Percentiles rank a stretch among this genome's conserved stretches.
Conservation (phyloP, 1,139 yeast species). For the Yamadazyma membranifaciens region DNA sequence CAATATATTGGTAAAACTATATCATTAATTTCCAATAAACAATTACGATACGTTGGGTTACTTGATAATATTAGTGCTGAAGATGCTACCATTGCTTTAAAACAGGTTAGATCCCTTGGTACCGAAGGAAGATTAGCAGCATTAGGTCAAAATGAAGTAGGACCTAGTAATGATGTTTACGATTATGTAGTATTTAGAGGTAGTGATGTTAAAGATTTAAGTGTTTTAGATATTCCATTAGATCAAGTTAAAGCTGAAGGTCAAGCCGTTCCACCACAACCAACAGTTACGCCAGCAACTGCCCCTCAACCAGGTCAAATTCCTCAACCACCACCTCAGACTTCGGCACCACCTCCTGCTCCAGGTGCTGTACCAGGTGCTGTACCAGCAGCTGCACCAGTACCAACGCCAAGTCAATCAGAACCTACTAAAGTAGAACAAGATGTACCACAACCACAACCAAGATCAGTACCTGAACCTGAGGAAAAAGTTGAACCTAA, state of each 20-base stretch:
- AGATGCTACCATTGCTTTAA: slow-evolving; percentile 85
- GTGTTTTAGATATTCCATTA: slow-evolving; percentile 69
- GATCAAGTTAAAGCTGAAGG: slow-evolving; percentile 49
- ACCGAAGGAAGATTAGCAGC: slow-evolving; percentile 81
- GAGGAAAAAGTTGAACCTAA: slow-evolving; percentile 12
- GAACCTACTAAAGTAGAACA: not conserved
- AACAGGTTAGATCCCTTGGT: slow-evolving; percentile 81
- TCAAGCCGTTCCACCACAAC: not conserved
- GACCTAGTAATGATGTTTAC: slow-evolving; percentile 70
- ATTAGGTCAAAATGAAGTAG: slow-evolving; percentile 69
- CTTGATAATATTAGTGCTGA: slow-evolving; percentile 87
- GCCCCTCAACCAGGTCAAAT: slow-evolving; percentile 13
- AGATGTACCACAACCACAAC: slow-evolving; percentile 8
- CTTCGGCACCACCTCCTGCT: slow-evolving; percentile 1
- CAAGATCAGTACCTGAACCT: slow-evolving; percentile 11
- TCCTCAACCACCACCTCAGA: slow-evolving; percentile 9
- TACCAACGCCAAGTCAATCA: slow-evolving; percentile 13
- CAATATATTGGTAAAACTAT: slow-evolving; percentile 92
- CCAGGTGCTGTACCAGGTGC: slow-evolving; percentile 6
- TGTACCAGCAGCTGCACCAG: slow-evolving; percentile 10
- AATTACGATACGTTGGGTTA: slow-evolving; percentile 84
- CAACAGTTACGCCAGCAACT: slow-evolving; percentile 10
- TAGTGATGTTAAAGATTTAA: slow-evolving; percentile 86
- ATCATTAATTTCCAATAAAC: slow-evolving; percentile 83
- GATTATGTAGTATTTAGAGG: slow-evolving; percentile 88